phyloP scores from a whole-genome alignment of 78 protist species.

The Guillardia theta region DNA sequence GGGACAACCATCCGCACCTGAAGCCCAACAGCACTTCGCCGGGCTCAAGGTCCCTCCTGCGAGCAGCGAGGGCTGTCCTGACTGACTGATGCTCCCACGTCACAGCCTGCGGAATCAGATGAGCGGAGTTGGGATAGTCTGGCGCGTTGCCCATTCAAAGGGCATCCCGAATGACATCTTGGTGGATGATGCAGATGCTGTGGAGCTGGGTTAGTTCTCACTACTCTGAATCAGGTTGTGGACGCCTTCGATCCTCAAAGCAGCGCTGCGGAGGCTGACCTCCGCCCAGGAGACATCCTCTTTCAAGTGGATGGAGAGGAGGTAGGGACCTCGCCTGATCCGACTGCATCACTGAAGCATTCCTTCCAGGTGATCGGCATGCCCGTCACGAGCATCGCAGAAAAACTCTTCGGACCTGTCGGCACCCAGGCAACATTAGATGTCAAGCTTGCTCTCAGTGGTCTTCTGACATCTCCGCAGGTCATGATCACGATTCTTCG shows the following conservation, averaged over 20 bases:
- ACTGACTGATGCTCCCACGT: not conserved
- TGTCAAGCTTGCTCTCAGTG: not conserved
- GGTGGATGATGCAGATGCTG: not conserved
- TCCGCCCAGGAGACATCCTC: not conserved
- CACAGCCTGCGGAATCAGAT: not conserved
- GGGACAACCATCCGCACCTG: too few species aligned
- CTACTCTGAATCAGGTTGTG: not conserved
- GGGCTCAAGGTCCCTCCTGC: too few species aligned
- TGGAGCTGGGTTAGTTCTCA: not conserved
- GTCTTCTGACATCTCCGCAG: not conserved
- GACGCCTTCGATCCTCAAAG: not conserved
- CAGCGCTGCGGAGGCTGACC: conserved; percentile 7
- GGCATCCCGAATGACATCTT: not conserved
- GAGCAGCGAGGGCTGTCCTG: too few species aligned
- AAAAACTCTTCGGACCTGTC: not conserved
- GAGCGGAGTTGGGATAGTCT: not conserved
- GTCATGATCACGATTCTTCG: not conserved
- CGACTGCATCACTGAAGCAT: not conserved
- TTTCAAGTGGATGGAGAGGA: not conserved
- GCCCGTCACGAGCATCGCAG: not conserved
- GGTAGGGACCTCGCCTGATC: not conserved
- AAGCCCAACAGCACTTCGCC: too few species aligned
- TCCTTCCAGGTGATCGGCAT: not conserved
- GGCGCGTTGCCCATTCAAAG: not conserved
- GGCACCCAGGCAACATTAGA: not conserved